Percentiles rank a stretch among this genome's conserved stretches.
phyloP scores from a whole-genome alignment of 176 grass and related monocot genomes.

The Oryza punctata region DNA sequence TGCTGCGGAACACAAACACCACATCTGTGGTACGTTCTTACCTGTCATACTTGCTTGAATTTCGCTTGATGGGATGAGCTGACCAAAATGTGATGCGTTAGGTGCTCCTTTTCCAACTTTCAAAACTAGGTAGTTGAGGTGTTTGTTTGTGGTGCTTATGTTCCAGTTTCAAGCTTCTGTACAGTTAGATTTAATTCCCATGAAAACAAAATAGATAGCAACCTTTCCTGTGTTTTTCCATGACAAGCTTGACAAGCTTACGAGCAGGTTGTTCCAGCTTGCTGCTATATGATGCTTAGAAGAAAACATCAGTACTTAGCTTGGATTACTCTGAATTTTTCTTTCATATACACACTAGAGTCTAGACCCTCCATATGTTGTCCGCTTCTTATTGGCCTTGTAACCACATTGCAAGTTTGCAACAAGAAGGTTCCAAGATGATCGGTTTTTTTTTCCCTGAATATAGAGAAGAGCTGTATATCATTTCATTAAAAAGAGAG shows the following conservation, averaged over 20 bases:
- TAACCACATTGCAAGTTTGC: background rate
- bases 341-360: background rate
- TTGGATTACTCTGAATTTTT: background rate
- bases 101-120: background rate
- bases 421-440: background rate
- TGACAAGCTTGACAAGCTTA: background rate
- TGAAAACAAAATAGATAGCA: background rate
- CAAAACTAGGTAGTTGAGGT: background rate
- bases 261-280: background rate
- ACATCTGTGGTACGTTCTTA: slow-evolving; percentile 67
- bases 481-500: too few relatives aligned
- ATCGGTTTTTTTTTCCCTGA: background rate
- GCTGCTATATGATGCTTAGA: background rate
- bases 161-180: background rate
- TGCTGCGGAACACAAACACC: slow-evolving; percentile 84
- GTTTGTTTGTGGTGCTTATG: background rate
- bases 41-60: background rate
- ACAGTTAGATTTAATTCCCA: background rate
- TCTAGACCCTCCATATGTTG: background rate
- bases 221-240: background rate
- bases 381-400: background rate
- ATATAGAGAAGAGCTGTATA: too few relatives aligned
- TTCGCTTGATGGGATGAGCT: slow-evolving; percentile 11
- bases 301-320: background rate
- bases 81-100: background rate